Evolutionary conservation across 257 asterid genomes (phyloP), one percentile per base, ranked within the genome.

Genomic region (Rhazya stricta): DNA sequence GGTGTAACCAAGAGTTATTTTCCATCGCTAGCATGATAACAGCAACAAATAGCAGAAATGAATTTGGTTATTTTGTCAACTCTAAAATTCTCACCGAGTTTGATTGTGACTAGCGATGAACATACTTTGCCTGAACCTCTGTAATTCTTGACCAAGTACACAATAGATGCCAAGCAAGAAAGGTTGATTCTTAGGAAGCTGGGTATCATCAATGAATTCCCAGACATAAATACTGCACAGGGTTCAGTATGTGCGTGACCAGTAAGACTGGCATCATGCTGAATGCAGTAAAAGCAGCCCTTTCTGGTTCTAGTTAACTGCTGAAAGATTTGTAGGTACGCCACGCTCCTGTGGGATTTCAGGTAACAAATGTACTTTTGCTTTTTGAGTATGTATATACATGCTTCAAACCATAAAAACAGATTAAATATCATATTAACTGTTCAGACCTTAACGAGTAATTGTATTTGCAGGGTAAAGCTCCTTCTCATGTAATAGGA

Each of bases 151-250:
- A 90, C 86, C 48, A 82, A 75, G 74, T 68, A 67, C 77, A 56
- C 71, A 50, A 69, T 69, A 90, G 98, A 94, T 79, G 86, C 89
- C 76, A 92, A 89, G 85, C 98, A 92, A 86, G 99, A 94, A 81
- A 85, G 45, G 83, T 57, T 89, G 85, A 92, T 94, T 76, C 88
- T 94, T 65, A 85, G 83, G 89, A 94, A 87, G 86, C 90, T 94
- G 88, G 81, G 89, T 74, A 84, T 90, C 84, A 82, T 84, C n/a
- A 82, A 83, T 67, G 93, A 80, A 84, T 80, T 88, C 76, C 83
- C 83, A 2, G 84, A 29, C 67, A 51, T 84, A 69, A 70, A 58
- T 21, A 57, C 13, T 16, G 54, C 45, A 18, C 76, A 61, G 30
- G 51, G 50, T 39, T 34, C 41, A 37, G 36, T 18, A 11, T 27